Evolutionary conservation across 148 eudicot genomes (phyloP).

Genomic region (Pouteria glomerata): DNA sequence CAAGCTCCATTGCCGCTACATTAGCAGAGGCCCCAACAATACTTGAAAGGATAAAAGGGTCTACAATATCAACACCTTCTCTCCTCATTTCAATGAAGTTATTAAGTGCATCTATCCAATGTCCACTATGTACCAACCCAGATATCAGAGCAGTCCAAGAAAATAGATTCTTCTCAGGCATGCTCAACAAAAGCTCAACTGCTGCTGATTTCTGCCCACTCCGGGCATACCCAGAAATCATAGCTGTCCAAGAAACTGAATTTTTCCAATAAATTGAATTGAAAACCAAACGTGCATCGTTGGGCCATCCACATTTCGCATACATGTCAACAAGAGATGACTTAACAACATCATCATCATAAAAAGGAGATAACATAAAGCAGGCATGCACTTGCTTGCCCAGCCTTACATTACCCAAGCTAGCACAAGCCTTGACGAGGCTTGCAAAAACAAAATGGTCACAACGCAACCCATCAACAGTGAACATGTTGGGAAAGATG

Average conservation of each 20-base stretch:
- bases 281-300: slow-evolving; percentile 46
- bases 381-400: slow-evolving; percentile 62
- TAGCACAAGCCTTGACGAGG: slow-evolving; percentile 55
- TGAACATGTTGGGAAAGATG: slow-evolving; percentile 41
- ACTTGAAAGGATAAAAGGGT: slow-evolving; percentile 52
- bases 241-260: slow-evolving; percentile 63
- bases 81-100: slow-evolving; percentile 48
- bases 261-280: slow-evolving; percentile 38
- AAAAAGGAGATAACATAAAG: slow-evolving; percentile 43
- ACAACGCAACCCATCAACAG: slow-evolving; percentile 32
- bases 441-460: slow-evolving; percentile 63
- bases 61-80: slow-evolving; percentile 33
- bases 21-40: slow-evolving; percentile 51
- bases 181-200: slow-evolving; percentile 38
- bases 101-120: slow-evolving; percentile 36
- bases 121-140: slow-evolving; percentile 66
- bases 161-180: slow-evolving; percentile 43
- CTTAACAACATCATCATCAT: slow-evolving; percentile 56
- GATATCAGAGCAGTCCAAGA: slow-evolving; percentile 83
- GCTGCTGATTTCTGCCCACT: slow-evolving; percentile 48
- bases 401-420: slow-evolving; percentile 28
- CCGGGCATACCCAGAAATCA: slow-evolving; percentile 63
- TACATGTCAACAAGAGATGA: slow-evolving; percentile 69
- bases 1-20: slow-evolving; percentile 49
- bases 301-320: slow-evolving; percentile 51